phyloP scores from a whole-genome alignment of 2,329 filamentous ascomycete genomes.

The Alternaria gansuensis region DNA sequence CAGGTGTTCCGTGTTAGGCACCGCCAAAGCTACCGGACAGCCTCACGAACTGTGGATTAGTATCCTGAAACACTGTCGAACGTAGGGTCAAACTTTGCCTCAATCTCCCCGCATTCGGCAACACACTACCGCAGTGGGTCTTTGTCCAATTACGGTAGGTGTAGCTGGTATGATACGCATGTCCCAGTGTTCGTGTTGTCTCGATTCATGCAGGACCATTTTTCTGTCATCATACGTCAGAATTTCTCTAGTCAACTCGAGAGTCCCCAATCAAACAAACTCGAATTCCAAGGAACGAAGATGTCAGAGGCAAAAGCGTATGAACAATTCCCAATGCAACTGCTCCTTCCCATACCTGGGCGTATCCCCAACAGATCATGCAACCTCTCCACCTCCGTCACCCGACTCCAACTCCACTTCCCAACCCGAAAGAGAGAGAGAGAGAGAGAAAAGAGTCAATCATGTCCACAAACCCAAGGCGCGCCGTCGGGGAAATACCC shows the following conservation, averaged over 20 bases:
- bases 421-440: neutral
- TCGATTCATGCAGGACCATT: neutral
- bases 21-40: neutral
- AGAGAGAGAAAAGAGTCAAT: neutral
- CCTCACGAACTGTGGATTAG: neutral
- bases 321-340: neutral
- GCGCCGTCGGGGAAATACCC: conserved; percentile 1
- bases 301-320: neutral
- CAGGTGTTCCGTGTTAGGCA: neutral
- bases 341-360: neutral
- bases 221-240: neutral
- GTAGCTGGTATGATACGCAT: neutral
- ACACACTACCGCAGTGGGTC: neutral
- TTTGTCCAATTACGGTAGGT: neutral
- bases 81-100: neutral
- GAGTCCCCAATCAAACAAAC: neutral
- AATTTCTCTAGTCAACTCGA: neutral
- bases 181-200: neutral
- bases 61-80: neutral
- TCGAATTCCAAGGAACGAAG: too few species aligned
- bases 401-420: neutral
- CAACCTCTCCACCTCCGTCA: conserved; percentile 1
- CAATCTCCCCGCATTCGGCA: neutral
- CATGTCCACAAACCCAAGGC: neutral
- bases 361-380: neutral